phyloP scores from a whole-genome alignment of 768 basidiomycete genomes.

The Dictyophora rubrovolvata region DNA sequence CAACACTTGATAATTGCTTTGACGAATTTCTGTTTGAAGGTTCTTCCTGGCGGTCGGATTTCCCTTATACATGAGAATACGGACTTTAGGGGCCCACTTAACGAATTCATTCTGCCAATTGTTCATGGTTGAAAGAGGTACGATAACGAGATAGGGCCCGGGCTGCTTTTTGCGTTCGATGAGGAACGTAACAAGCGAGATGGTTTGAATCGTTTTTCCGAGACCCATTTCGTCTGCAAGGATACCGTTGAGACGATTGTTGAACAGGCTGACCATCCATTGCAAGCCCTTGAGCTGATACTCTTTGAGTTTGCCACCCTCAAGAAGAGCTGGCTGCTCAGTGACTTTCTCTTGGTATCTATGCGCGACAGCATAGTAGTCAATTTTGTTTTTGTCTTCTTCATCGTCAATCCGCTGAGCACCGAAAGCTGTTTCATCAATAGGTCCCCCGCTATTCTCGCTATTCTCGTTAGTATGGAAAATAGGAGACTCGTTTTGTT shows the following conservation, averaged over 20 bases:
- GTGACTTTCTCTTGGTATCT: constrained; percentile 78
- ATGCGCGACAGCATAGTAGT: constrained; percentile 96
- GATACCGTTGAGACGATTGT: constrained; percentile 92
- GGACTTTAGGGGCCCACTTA: constrained; percentile 89
- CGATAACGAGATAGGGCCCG: constrained; percentile 94
- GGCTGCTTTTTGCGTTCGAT: constrained; percentile 84
- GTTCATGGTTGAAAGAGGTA: constrained; percentile 92
- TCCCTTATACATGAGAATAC: constrained; percentile 80
- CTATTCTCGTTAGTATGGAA: constrained; percentile 40
- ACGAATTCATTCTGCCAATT: constrained; percentile 96
- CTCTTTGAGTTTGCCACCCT: constrained; percentile 87
- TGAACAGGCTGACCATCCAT: constrained; percentile 98
- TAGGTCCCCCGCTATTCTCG: too few species aligned
- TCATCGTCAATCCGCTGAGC: constrained; percentile 61
- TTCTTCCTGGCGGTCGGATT: constrained; percentile 75
- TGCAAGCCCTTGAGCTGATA: constrained; percentile 93
- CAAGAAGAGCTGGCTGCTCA: constrained; percentile 59
- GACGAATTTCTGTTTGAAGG: constrained; percentile 66
- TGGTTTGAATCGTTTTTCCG: constrained; percentile 91
- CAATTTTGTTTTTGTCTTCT: constrained; percentile 65
- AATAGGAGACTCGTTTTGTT: constrained; percentile 62
- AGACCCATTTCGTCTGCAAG: constrained; percentile 97
- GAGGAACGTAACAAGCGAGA: constrained; percentile 89
- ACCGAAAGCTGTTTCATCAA: constrained; percentile 86
- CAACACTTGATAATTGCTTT: constrained; percentile 81